Conservation (phyloP, 2,329 filamentous ascomycete species). For the Colletotrichum gloeosporioides region DNA sequence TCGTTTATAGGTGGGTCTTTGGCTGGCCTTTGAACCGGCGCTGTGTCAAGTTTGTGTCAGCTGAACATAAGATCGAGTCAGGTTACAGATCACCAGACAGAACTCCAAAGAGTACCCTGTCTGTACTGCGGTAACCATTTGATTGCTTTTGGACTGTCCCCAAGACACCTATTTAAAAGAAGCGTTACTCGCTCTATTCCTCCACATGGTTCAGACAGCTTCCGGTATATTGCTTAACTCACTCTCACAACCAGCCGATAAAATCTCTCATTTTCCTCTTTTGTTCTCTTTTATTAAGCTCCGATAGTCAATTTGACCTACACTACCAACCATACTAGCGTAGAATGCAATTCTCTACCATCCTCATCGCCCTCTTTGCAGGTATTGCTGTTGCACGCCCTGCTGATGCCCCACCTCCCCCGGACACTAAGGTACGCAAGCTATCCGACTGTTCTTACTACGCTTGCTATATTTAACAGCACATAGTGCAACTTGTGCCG, state of each 20-base stretch:
- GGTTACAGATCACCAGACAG: not conserved
- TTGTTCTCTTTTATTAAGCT: not conserved
- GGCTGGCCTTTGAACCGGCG: not conserved
- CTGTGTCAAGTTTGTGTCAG: not conserved
- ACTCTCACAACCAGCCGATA: not conserved
- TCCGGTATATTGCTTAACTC: not conserved
- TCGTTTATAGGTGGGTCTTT: not conserved
- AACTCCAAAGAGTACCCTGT: not conserved
- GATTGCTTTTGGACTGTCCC: not conserved
- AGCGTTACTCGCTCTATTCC: not conserved
- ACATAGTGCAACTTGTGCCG: not conserved
- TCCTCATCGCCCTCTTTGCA: not conserved
- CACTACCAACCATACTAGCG: not conserved
- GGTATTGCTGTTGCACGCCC: not conserved
- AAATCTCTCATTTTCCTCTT: not conserved
- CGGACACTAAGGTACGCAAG: not conserved
- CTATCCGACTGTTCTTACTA: not conserved
- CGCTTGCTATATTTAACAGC: not conserved
- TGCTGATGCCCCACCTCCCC: not conserved
- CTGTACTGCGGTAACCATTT: not conserved
- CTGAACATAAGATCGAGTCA: not conserved
- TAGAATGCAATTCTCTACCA: not conserved
- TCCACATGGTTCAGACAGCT: not conserved
- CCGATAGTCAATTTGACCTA: not conserved
- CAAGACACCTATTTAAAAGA: not conserved